Base-by-base conservation (phyloP, 176 grass and related monocot genomes). In the Oryza meyeriana region DNA sequence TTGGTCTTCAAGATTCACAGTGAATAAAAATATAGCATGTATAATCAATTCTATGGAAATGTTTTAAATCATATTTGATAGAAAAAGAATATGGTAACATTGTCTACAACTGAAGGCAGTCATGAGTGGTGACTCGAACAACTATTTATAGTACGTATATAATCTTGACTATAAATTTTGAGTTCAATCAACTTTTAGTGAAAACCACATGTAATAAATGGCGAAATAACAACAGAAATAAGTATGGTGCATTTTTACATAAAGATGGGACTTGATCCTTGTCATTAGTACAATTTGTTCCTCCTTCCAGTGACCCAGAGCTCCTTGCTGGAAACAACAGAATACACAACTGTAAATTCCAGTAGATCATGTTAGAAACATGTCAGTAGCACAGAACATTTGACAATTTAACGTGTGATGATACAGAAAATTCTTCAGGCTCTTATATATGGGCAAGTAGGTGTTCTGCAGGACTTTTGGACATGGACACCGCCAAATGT, bases 221-320 rank as follows among this genome's bases (percentile, higher is more conserved):
- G 31, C 55, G 13, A 89, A 76, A 34, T 28, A 26, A 66, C 30
- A 86, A 45, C 45, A 45, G 39, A 61, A 1, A 74, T 74, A 17
- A 68, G 36, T 8, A 47, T 30, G 45, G 36, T 30, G 61, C 45
- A 79, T 61, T 77, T 77, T 64, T 85, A 94, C 81, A 26, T 83
- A 80, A 82, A 70, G 74, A 85, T 14, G 61, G 80, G 73, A 74
- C 69, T 24, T 84, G 83, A 74, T 84, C 83, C 75, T 86, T 91
- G 62, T 71, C 48, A 28, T 78, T 71, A 42, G 70, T 9, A 75
- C 50, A 75, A 76, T 72, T 70, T 86, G 45, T 59, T 65, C 79
- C 83, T 10, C 65, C 76, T 89, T 87, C 71, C 69, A 78, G 73
- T 29, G 36, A 82, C 12, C 57, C 63, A 64, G 67, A 58, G 24